Evolutionary conservation across 495 filamentous ascomycete genomes (phyloP), one percentile per base, ranked within the genome.

Genomic region (Chaetomium tenue): DNA sequence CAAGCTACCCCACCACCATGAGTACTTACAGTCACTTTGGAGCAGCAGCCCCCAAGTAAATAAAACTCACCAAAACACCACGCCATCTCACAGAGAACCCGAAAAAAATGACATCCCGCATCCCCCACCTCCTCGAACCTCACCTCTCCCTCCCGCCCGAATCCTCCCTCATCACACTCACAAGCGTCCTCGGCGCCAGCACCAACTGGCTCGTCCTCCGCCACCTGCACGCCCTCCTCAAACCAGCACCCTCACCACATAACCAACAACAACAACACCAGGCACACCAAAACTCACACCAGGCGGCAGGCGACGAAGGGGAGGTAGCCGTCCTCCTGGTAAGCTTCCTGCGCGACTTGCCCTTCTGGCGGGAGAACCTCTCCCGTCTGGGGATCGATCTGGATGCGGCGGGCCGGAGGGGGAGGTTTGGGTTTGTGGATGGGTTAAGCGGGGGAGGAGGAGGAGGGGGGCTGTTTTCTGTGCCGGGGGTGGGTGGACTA

Each of bases 121-220:
- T 63, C 37, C 90, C 91, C 25, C 85, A 83, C 60, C 84, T 90
- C 63, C 83, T 93, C 48, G 76, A 87, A 56, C 81, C 87, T 11
- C 89, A 90, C 77, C 80, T 90, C 68, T 71, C 78, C 72, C 62
- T 74, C 53, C 70, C 74, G 44, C 26, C 67, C 18, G 66, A 69
- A 9, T 26, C 66, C 25, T 22, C 64, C 12, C 83, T 95, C 26
- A 83, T 86, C 28, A 78, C 97, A 8, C 72, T 97, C 9, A 92
- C 90, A 3, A 86, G 86, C 25, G 84, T 91, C 13, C 80, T 92
- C 12, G 88, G 86, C 44, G 87, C 88, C 18, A 86, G 83, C 42
- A 82, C 88, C 7, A 91, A 91, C 73, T 93, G 90, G 90, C 84
- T 93, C 18, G 74, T 89, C 16, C 68, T 88, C 20, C 81, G 88